Evolutionary conservation across 2,329 filamentous ascomycete genomes (phyloP).

Genomic region (Alternaria infectoria): DNA sequence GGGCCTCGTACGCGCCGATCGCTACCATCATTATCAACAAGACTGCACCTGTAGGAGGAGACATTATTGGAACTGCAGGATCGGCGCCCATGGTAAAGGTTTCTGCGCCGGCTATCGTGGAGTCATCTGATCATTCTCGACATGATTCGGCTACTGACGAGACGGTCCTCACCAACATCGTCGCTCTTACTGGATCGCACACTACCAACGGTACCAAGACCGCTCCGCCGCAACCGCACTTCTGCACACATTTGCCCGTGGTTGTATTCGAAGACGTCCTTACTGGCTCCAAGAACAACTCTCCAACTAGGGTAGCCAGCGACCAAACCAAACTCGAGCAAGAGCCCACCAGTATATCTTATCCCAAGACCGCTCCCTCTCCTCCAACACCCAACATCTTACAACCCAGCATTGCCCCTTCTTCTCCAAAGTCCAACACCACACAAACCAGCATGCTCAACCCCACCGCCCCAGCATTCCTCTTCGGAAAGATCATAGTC

Average conservation of each 20-base stretch:
- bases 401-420: neutral
- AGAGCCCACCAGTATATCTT: neutral
- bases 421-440: neutral
- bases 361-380: neutral
- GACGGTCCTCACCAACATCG: rapidly evolving
- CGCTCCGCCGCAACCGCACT: neutral
- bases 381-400: neutral
- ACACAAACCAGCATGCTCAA: neutral
- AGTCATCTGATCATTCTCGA: neutral
- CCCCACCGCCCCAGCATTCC: neutral
- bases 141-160: rapidly evolving
- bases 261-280: neutral
- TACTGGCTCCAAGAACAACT: neutral
- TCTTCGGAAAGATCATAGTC: neutral
- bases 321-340: neutral
- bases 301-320: neutral
- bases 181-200: too few relatives aligned
- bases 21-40: neutral
- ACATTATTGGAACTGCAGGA: neutral
- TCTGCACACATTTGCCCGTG: neutral
- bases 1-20: neutral
- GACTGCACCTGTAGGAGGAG: neutral
- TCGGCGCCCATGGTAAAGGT: neutral
- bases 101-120: too few relatives aligned
- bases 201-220: neutral